Conservation (phyloP, 202 grass and related monocot species). For the Hordeum pubiflorum region DNA sequence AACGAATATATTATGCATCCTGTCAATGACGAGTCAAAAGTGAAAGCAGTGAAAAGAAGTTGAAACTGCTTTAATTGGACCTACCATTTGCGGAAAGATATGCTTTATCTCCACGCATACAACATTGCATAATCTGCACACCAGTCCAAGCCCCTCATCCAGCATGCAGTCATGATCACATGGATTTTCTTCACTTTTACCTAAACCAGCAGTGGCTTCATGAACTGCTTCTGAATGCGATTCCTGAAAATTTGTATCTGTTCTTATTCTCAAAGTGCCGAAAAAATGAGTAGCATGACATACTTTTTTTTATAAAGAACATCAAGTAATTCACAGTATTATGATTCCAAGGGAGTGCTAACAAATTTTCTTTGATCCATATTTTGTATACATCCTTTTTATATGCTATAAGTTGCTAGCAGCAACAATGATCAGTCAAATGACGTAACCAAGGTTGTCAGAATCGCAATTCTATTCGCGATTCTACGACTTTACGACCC, state of each 20-base stretch:
- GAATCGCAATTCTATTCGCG: too few species aligned
- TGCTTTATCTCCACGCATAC: conserved; percentile 61
- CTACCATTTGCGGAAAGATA: conserved; percentile 67
- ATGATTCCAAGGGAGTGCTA: background rate
- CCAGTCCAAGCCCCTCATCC: conserved; percentile 57
- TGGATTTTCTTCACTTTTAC: conserved; percentile 26
- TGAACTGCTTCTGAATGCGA: conserved; percentile 25
- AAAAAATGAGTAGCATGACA: background rate
- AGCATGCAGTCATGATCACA: conserved; percentile 66
- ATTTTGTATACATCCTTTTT: background rate
- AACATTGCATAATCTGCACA: conserved; percentile 55
- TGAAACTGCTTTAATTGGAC: background rate
- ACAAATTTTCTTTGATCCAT: background rate
- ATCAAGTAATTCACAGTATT: background rate
- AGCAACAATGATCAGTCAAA: background rate
- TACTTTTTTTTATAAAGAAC: background rate
- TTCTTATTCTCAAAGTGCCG: conserved; percentile 9
- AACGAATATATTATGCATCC: conserved; percentile 7
- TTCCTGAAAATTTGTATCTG: conserved; percentile 25
- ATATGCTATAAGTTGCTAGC: too few species aligned
- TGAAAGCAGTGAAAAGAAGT: conserved; percentile 12
- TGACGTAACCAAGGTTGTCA: background rate
- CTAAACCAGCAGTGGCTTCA: conserved; percentile 21
- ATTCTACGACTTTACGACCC: too few species aligned
- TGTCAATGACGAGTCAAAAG: background rate